Evolutionary conservation across 2,329 filamentous ascomycete genomes (phyloP).

Genomic region (Fusarium citri): DNA sequence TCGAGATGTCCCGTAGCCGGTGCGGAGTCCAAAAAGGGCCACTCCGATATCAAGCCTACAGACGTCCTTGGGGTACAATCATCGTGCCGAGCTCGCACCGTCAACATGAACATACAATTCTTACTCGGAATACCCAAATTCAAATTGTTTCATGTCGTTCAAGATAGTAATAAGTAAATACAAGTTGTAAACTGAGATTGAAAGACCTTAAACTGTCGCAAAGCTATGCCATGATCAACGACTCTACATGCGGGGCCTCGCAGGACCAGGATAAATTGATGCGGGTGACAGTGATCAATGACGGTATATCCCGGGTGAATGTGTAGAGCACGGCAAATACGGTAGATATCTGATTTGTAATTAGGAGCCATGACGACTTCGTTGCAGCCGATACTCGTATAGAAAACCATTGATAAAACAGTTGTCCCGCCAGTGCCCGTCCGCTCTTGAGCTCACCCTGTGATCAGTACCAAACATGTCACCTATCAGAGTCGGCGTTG

Average conservation of each 20-base stretch:
- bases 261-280: slow-evolving; percentile 7
- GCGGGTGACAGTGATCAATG: slow-evolving; percentile 4
- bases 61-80: too few species aligned
- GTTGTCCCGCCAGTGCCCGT: too few species aligned
- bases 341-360: slow-evolving; percentile 3
- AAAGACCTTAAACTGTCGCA: not conserved
- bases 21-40: too few species aligned
- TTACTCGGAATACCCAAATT: too few species aligned
- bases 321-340: not conserved
- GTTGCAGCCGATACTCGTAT: not conserved
- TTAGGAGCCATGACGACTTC: not conserved
- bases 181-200: too few species aligned
- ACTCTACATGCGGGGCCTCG: not conserved
- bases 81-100: too few species aligned
- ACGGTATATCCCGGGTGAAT: slow-evolving; percentile 8
- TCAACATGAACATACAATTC: not conserved
- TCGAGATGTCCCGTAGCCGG: not conserved
- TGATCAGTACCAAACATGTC: slow-evolving; percentile 39
- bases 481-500: slow-evolving; percentile 59
- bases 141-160: not conserved
- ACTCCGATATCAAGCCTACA: too few species aligned
- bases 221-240: not conserved
- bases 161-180: too few species aligned
- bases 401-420: not conserved
- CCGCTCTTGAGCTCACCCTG: not conserved